Percentiles rank a stretch among this genome's conserved stretches.
These are phyloP conservation scores for Pseudevernia furfuracea DNA, from an alignment of 495 filamentous ascomycete species.

Conservation along the genomic window DNA sequence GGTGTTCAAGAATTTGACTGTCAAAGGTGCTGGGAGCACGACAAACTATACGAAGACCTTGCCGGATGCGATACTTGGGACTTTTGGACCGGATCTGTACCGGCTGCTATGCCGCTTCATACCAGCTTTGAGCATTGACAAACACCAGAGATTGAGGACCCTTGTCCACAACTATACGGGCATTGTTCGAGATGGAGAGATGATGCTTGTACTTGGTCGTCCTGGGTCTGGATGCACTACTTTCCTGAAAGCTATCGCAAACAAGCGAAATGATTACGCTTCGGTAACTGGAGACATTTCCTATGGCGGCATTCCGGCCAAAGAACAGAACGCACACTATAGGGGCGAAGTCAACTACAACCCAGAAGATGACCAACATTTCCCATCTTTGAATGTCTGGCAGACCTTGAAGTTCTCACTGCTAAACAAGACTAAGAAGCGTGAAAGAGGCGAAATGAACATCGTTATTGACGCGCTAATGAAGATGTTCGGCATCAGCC, in stretches of 20 bases:
- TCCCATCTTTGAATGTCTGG: constrained; percentile 70
- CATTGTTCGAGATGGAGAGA: constrained; percentile 68
- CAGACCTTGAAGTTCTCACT: constrained; percentile 77
- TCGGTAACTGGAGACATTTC: constrained; percentile 62
- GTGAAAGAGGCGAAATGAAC: constrained; percentile 56
- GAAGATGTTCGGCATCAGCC: constrained; percentile 69
- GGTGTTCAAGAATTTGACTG: constrained; percentile 70
- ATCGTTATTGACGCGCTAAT: constrained; percentile 57
- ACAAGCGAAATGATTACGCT: constrained; percentile 58
- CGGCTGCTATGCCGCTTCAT: constrained; percentile 56
- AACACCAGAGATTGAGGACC: constrained; percentile 45
- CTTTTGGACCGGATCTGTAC: constrained; percentile 79
- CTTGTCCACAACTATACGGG: constrained; percentile 73
- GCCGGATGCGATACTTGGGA: constrained; percentile 70
- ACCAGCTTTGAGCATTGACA: constrained; percentile 51
- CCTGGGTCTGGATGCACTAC: constrained; percentile 77
- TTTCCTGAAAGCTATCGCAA: constrained; percentile 70
- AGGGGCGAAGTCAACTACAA: constrained; percentile 80
- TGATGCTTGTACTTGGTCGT: constrained; percentile 77
- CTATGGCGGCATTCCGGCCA: constrained; percentile 68
- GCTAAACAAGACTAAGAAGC: constrained; percentile 74
- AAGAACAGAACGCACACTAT: constrained; percentile 60
- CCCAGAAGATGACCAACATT: constrained; percentile 72
- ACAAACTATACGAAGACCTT: constrained; percentile 65
- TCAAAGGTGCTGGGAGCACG: constrained; percentile 62